Percentiles rank a stretch among this genome's conserved stretches.
Evolutionary conservation across 2,329 filamentous ascomycete genomes (phyloP).

Genomic region (Aspergillus fructus): DNA sequence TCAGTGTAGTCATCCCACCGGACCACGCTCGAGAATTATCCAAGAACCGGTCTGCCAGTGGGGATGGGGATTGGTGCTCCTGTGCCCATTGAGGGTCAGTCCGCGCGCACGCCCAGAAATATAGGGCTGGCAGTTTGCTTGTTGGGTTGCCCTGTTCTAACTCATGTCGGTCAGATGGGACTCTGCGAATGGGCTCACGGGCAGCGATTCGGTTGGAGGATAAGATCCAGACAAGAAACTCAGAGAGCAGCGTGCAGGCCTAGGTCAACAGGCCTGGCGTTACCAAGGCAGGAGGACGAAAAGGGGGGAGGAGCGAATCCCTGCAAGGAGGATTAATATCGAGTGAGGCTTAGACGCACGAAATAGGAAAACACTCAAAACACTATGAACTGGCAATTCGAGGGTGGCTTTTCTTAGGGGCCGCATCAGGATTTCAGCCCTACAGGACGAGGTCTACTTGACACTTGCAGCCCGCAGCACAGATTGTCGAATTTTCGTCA

Average conservation of each 20-base stretch:
- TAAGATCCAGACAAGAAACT: neutral
- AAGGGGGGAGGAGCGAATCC: constrained; percentile 3
- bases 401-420: neutral
- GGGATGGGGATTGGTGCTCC: neutral
- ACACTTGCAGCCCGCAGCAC: neutral
- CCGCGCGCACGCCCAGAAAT: neutral
- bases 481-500: neutral
- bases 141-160: neutral
- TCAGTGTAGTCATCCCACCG: neutral
- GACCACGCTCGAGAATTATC: neutral
- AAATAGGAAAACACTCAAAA: neutral
- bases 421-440: neutral
- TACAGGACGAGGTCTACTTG: neutral
- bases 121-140: neutral
- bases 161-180: no score
- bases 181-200: neutral
- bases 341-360: constrained; percentile 7
- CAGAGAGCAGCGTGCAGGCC: neutral
- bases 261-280: neutral
- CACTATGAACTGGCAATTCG: neutral
- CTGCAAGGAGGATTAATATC: neutral
- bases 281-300: neutral
- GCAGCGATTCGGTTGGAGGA: neutral
- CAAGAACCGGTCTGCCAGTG: neutral
- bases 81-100: neutral